phyloP scores from a whole-genome alignment of 2,329 filamentous ascomycete species.

The Colletotrichum viniferum region DNA sequence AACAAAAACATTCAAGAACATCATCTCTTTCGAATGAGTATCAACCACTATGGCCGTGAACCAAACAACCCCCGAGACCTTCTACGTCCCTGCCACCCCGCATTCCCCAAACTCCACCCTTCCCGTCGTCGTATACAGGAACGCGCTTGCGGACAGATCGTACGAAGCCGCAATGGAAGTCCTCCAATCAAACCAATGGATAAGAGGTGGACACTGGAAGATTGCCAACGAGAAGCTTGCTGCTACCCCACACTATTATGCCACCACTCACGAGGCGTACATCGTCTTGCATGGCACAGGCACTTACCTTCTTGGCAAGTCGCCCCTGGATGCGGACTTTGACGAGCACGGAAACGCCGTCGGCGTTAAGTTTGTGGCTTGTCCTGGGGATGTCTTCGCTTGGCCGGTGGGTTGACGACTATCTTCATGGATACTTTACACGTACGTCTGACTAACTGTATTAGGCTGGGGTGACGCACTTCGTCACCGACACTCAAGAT shows the following conservation, averaged over 20 bases:
- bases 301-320: background rate
- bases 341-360: background rate
- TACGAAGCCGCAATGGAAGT: background rate
- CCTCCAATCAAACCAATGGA: background rate
- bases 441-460: background rate
- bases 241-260: background rate
- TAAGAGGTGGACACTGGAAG: background rate
- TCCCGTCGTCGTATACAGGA: background rate
- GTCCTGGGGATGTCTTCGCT: background rate
- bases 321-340: background rate
- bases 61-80: background rate
- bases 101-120: background rate
- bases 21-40: background rate
- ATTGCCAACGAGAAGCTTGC: background rate
- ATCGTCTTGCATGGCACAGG: background rate
- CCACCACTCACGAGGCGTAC: background rate
- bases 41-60: background rate
- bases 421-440: background rate
- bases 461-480: background rate
- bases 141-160: background rate
- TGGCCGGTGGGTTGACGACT: background rate
- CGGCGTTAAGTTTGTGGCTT: background rate
- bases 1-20: background rate
- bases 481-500: background rate
- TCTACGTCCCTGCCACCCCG: background rate